Evolutionary conservation across 306 rosid genomes (phyloP).

Genomic region (Casuarina cunninghamiana): DNA sequence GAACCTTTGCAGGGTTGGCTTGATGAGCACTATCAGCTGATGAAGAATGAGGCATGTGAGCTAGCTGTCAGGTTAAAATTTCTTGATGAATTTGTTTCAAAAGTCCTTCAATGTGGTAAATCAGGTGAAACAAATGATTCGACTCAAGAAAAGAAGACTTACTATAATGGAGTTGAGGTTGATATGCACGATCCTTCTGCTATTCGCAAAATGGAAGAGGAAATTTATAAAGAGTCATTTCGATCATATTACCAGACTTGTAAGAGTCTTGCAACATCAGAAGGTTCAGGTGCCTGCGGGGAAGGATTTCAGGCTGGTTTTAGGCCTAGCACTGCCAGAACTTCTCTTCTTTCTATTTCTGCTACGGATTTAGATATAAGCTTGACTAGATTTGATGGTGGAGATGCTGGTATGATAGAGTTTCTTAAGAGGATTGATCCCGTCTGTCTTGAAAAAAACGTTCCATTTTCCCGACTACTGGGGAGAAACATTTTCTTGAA

Average conservation of each 20-base stretch:
- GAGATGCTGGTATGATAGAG: constrained; percentile 88
- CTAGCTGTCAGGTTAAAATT: constrained; percentile 80
- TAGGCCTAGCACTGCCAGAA: constrained; percentile 73
- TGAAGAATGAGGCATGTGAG: constrained; percentile 92
- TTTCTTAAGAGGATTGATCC: constrained; percentile 88
- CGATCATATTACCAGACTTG: constrained; percentile 88
- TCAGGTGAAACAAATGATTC: constrained; percentile 52
- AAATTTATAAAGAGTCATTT: constrained; percentile 73
- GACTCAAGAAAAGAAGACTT: constrained; percentile 57
- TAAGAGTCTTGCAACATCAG: constrained; percentile 61
- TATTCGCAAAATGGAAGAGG: constrained; percentile 58
- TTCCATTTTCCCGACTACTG: constrained; percentile 89
- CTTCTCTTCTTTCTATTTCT: constrained; percentile 79
- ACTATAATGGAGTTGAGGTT: constrained; percentile 62
- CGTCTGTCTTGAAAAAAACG: constrained; percentile 64
- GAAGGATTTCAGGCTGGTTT: constrained; percentile 93
- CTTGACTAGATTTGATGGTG: constrained; percentile 88
- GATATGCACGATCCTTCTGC: constrained; percentile 66
- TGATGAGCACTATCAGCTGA: constrained; percentile 89
- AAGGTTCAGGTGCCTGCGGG: constrained; percentile 87
- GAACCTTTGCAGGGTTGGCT: constrained; percentile 99
- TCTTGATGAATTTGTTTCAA: constrained; percentile 67
- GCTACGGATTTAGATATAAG: constrained; percentile 73
- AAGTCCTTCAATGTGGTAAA: constrained; percentile 55
- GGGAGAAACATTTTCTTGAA: constrained; percentile 77